phyloP scores from a whole-genome alignment of 148 eudicot genomes.

The Rhododendron williamsianum region DNA sequence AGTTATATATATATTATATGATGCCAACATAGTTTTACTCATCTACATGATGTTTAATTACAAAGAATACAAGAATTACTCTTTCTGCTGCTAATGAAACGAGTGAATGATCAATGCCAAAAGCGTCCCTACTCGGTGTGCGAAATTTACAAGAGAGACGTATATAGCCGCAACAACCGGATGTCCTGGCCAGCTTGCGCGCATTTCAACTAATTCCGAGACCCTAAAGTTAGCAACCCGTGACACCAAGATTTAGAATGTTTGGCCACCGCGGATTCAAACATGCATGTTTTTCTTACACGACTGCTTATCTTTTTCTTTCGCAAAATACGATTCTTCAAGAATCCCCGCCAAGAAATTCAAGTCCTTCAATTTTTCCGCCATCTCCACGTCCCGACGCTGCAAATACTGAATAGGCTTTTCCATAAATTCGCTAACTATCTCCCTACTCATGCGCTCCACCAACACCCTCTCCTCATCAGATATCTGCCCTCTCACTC shows the following conservation, averaged over 20 bases:
- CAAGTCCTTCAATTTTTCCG: constrained; percentile 1
- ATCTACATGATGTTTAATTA: too few relatives aligned
- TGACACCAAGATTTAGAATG: too few relatives aligned
- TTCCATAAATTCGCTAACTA: constrained; percentile 2
- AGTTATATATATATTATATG: too few relatives aligned
- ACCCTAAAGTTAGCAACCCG: background rate
- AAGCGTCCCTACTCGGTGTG: too few relatives aligned
- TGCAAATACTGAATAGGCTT: constrained; percentile 1
- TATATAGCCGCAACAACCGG: background rate
- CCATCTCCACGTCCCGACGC: background rate
- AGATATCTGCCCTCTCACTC: background rate
- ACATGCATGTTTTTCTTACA: background rate
- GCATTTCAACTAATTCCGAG: too few relatives aligned
- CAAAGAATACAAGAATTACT: background rate
- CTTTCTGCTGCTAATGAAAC: background rate
- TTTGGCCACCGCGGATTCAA: too few relatives aligned
- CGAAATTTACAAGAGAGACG: background rate
- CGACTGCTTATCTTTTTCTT: background rate
- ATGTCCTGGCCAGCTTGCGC: rapidly evolving
- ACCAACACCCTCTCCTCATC: background rate
- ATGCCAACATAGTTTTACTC: too few relatives aligned
- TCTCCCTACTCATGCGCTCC: background rate
- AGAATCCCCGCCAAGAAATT: constrained; percentile 1
- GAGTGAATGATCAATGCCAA: too few relatives aligned
- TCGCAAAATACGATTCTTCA: background rate